Percentiles rank a stretch among this genome's conserved stretches.
Conservation (phyloP, 805 yeast species). For the Candida rishiriensis region DNA sequence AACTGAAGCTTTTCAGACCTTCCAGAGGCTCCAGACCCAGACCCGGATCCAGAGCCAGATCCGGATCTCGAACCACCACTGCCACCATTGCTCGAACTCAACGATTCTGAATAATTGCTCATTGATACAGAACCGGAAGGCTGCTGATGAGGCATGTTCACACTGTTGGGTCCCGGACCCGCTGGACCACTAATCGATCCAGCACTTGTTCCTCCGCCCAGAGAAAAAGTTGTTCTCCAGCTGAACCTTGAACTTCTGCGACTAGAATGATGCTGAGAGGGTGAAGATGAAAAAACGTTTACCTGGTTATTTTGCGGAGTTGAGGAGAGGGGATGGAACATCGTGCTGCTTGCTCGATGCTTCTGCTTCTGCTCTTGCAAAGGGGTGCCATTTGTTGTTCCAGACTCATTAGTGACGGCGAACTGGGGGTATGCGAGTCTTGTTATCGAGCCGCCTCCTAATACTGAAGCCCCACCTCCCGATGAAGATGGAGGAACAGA, state of each 20-base stretch:
- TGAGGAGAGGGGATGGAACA: not conserved
- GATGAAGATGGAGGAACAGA: slow-evolving; percentile 1
- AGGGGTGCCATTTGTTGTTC: too few species aligned
- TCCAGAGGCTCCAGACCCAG: not conserved
- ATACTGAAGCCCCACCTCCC: not conserved
- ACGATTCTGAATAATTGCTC: slow-evolving; percentile 10
- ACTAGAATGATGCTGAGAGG: slow-evolving; percentile 1
- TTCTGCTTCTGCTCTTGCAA: not conserved
- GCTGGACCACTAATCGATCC: too few species aligned
- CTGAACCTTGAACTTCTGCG: slow-evolving; percentile 23
- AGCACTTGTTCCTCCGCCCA: slow-evolving; percentile 5
- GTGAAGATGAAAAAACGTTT: not conserved
- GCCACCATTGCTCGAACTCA: slow-evolving; percentile 3
- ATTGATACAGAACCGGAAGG: slow-evolving; percentile 14
- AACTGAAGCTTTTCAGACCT: not conserved
- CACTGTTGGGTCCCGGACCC: too few species aligned
- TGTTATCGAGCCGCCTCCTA: not conserved
- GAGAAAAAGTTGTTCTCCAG: slow-evolving; percentile 22
- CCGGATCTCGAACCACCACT: not conserved
- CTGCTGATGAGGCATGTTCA: too few species aligned
- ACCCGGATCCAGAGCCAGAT: too few species aligned
- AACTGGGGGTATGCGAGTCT: not conserved
- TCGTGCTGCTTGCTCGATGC: not conserved
- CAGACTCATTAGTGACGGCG: too few species aligned
- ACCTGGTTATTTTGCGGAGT: not conserved